phyloP scores from a whole-genome alignment of 2,329 filamentous ascomycete species.

The Sclerotinia spermophila region DNA sequence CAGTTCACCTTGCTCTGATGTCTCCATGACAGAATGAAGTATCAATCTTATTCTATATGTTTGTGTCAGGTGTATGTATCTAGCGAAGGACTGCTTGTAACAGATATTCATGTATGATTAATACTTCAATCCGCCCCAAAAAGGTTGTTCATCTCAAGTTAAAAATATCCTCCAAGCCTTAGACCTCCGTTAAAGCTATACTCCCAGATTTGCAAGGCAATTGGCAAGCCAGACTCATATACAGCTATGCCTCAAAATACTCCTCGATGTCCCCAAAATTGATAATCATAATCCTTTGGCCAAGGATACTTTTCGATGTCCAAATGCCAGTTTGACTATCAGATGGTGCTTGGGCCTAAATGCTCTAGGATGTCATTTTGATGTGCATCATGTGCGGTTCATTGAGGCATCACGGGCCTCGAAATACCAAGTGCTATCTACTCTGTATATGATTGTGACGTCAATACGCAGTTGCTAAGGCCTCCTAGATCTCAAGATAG shows the following conservation, averaged over 20 bases:
- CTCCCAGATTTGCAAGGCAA: too few species aligned
- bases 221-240: neutral
- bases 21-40: neutral
- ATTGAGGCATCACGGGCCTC: neutral
- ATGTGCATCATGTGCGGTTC: neutral
- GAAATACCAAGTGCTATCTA: neutral
- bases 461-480: neutral
- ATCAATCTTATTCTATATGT: neutral
- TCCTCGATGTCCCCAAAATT: neutral
- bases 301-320: too few species aligned
- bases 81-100: neutral
- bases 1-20: neutral
- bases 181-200: neutral
- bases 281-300: neutral
- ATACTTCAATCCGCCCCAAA: neutral
- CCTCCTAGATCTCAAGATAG: neutral
- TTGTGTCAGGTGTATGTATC: neutral
- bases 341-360: too few species aligned
- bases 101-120: neutral
- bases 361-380: neutral
- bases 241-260: neutral
- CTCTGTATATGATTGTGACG: neutral
- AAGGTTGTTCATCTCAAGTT: neutral
- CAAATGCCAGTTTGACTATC: too few species aligned
- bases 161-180: neutral